Conservation (phyloP, 306 rosid genomes). For the Glycyrrhiza uralensis region DNA sequence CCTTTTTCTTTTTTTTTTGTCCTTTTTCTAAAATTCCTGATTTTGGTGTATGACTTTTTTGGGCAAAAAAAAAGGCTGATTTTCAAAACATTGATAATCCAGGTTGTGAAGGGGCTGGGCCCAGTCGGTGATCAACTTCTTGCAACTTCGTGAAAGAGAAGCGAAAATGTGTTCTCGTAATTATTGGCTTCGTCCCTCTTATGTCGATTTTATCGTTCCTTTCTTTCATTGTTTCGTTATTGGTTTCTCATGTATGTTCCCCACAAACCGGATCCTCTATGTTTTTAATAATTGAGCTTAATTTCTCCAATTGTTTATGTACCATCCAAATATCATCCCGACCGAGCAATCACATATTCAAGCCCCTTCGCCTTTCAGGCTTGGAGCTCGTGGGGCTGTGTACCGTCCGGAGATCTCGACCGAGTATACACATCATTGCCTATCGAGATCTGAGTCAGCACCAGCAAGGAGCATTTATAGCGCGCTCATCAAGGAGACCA, state of each 20-base stretch:
- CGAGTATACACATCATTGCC: too few species aligned
- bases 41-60: neutral
- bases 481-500: too few species aligned
- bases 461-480: too few species aligned
- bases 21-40: neutral
- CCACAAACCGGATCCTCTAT: neutral
- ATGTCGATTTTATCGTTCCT: neutral
- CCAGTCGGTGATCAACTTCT: neutral
- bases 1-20: too few species aligned
- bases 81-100: neutral
- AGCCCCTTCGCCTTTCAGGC: too few species aligned
- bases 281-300: slow-evolving; percentile 13
- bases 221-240: neutral
- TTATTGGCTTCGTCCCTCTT: neutral
- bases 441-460: too few species aligned
- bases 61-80: neutral
- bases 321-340: too few species aligned
- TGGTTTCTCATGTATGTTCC: neutral
- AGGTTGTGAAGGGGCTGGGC: neutral
- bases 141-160: neutral
- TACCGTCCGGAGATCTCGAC: too few species aligned
- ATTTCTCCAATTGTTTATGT: too few species aligned
- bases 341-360: too few species aligned
- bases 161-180: neutral
- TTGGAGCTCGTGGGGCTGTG: too few species aligned